phyloP scores from a whole-genome alignment of 1,284 basidiomycete genomes.

The Mycosarcoma maydis region DNA sequence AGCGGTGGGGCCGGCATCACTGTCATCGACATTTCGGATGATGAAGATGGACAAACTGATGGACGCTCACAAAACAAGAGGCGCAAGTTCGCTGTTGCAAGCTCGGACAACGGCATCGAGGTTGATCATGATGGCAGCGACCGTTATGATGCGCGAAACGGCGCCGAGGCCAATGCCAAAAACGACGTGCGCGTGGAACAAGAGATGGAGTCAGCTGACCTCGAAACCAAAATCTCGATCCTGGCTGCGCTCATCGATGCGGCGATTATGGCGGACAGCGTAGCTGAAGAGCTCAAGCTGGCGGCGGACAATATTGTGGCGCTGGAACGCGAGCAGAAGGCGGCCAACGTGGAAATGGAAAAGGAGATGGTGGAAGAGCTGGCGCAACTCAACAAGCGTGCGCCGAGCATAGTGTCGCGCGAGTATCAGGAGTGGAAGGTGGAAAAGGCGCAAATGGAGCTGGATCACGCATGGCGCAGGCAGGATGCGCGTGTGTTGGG shows the following conservation, averaged over 20 bases:
- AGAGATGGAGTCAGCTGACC: constrained; percentile 26
- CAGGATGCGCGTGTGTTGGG: constrained; percentile 22
- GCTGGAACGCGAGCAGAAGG: constrained; percentile 22
- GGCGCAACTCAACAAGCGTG: constrained; percentile 44
- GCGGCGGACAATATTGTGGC: constrained; percentile 26
- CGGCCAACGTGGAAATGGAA: constrained; percentile 24
- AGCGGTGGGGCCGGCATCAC: constrained; percentile 1
- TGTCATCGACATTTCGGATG: constrained; percentile 19
- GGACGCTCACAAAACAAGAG: constrained; percentile 14
- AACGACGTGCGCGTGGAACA: not conserved
- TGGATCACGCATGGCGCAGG: constrained; percentile 31
- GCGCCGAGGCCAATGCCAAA: constrained; percentile 2
- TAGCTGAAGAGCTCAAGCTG: constrained; percentile 41
- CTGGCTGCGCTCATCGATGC: constrained; percentile 38
- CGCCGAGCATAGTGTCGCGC: constrained; percentile 38
- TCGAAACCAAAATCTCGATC: constrained; percentile 43
- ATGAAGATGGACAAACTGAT: constrained; percentile 11
- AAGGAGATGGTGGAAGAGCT: constrained; percentile 43
- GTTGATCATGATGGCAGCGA: constrained; percentile 1
- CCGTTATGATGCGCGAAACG: no score
- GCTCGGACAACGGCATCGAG: constrained; percentile 18
- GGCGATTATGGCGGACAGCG: constrained; percentile 32
- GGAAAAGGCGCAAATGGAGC: constrained; percentile 29
- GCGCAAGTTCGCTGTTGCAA: constrained; percentile 16
- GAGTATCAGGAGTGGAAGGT: constrained; percentile 44